Evolutionary conservation across 192 early-diverging fungal species (phyloP), one percentile per base, ranked within the genome.

Genomic region (Coemansia sp.): DNA sequence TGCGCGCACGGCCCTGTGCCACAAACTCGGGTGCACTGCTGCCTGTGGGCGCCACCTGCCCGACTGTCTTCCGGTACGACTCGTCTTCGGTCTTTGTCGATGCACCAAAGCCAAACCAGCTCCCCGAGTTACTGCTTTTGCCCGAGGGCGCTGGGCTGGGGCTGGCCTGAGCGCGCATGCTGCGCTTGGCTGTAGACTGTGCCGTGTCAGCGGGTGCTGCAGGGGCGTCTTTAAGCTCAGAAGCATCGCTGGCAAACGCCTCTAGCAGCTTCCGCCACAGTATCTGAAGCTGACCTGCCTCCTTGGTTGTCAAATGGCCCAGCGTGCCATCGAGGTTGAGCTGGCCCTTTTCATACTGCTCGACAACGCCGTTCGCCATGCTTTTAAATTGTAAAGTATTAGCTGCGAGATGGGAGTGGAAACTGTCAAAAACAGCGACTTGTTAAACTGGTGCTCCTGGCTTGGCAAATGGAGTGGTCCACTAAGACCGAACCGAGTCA

Each of bases 211-310:
- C 41, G 21, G 60, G 57, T 19, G 59, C 48, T 16, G 25, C 38
- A 1, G 73, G 43, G 45, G 61, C 23, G 45, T 49, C 47, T 10
- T 19, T 35, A 37, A 73, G 58, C 17, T 68, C 63, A 22, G 54
- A 41, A 17, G 65, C 54, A 4, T 64, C 29, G 14, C 45, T 61
- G 45, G 65, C 56, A 55, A 83, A 76, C 23, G 50, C 16, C 0
- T 52, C 73, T 17, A 83, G 69, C 31, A 86, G 80, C 54, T 71
- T 80, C 7, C 59, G 62, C 84, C 86, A 87, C 3, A 88, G 65
- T 51, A 82, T 71, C 57, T 77, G 77, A 17, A 88, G 75, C 21
- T 62, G 59, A 27, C 58, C 62, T 26, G 69, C 62, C 52, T 86
- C 82, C 47, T 80, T 65, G 25, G 59, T 27, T 0, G 83, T 84